Conservation (phyloP, 1,284 basidiomycete genomes). For the Leccinum angustisporum region DNA sequence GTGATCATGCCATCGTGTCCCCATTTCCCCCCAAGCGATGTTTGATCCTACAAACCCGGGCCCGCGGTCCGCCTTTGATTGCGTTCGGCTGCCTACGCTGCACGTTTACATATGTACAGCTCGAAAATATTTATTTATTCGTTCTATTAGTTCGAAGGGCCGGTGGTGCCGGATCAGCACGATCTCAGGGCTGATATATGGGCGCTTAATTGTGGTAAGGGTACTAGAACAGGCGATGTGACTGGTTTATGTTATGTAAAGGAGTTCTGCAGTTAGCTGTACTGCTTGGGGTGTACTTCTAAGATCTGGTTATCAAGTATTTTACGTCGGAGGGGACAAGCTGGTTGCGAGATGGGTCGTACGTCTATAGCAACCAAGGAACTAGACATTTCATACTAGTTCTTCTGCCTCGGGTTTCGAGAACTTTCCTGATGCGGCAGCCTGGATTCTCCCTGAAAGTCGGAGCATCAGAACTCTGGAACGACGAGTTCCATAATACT, state of each 20-base stretch:
- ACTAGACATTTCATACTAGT: conserved; percentile 9
- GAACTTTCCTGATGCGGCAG: conserved; percentile 13
- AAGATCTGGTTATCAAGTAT: background rate
- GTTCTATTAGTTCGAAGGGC: conserved; percentile 38
- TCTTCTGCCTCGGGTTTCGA: too few species aligned
- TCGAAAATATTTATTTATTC: background rate
- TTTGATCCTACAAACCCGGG: background rate
- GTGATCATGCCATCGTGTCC: background rate
- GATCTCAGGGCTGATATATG: conserved; percentile 50
- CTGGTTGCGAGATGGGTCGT: conserved; percentile 20
- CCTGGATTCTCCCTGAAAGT: conserved; percentile 46
- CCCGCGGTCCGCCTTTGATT: background rate
- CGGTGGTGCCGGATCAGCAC: conserved; percentile 47
- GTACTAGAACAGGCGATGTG: conserved; percentile 34
- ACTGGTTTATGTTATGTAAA: conserved; percentile 21
- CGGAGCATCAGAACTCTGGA: conserved; percentile 40
- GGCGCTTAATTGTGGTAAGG: conserved; percentile 43
- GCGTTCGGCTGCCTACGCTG: background rate
- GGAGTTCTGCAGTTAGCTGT: too few species aligned
- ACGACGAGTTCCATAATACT: conserved; percentile 53
- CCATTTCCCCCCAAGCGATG: background rate
- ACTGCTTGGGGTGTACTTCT: too few species aligned
- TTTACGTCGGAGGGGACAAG: background rate
- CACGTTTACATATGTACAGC: background rate
- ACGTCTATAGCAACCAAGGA: conserved; percentile 54